phyloP scores from a whole-genome alignment of 176 grass and related monocot species.

The Elaeis guineensis region DNA sequence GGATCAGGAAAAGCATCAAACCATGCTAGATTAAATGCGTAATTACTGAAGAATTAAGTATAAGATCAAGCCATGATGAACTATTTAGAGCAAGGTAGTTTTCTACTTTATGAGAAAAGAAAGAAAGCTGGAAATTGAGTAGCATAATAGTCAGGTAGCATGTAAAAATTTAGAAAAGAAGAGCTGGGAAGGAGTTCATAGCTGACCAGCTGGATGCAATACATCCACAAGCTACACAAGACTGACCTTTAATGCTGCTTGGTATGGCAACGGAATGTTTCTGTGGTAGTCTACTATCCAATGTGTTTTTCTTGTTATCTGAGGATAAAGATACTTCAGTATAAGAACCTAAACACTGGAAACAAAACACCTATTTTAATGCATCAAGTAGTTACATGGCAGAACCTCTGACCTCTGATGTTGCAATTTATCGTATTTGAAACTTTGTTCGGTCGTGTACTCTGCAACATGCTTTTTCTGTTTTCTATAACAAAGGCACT shows the following conservation, averaged over 20 bases:
- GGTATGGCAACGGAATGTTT: not conserved
- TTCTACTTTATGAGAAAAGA: not conserved
- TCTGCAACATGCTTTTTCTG: not conserved
- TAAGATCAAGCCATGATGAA: not conserved
- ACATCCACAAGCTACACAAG: not conserved
- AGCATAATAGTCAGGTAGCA: no score
- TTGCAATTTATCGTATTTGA: slow-evolving; percentile 2
- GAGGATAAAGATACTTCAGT: not conserved
- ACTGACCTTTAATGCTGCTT: slow-evolving; percentile 3
- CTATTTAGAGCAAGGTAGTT: not conserved
- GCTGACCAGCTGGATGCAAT: no score
- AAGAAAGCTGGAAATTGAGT: not conserved
- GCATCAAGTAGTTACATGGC: not conserved
- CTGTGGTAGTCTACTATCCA: not conserved
- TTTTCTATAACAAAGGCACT: slow-evolving; percentile 16
- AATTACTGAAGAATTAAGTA: not conserved
- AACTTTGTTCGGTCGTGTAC: slow-evolving; percentile 1
- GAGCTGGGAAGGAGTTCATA: no score
- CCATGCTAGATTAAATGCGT: not conserved
- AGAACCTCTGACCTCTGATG: not conserved
- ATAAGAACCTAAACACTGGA: not conserved
- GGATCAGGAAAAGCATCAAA: not conserved
- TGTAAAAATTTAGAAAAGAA: no score
- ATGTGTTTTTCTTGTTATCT: not conserved
- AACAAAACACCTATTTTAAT: not conserved